Conservation (phyloP, 1,284 basidiomycete genomes). For the Boletus austroedulis region DNA sequence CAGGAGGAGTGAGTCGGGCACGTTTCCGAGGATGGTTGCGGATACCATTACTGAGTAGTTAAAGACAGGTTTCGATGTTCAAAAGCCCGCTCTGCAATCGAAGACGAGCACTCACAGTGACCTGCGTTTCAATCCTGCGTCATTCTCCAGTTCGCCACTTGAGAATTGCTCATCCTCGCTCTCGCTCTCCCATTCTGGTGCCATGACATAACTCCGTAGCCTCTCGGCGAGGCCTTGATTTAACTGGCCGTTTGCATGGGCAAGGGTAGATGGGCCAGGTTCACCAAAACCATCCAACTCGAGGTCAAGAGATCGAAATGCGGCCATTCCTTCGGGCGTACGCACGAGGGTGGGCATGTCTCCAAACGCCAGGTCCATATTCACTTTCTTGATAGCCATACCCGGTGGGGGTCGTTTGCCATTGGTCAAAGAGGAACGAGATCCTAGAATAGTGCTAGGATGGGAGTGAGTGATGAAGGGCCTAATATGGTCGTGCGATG, state of each 20-base stretch:
- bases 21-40: constrained; percentile 47
- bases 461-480: constrained; percentile 11
- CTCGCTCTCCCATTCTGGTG: constrained; percentile 43
- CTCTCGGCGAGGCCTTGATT: constrained; percentile 19
- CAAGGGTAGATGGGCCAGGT: constrained; percentile 34
- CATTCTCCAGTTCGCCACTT: constrained; percentile 38
- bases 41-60: constrained; percentile 38
- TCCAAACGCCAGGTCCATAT: constrained; percentile 48
- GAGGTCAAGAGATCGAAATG: constrained; percentile 56
- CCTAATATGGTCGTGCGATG: constrained; percentile 23
- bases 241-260: constrained; percentile 29
- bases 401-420: constrained; percentile 15
- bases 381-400: constrained; percentile 12
- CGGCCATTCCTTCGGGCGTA: constrained; percentile 72
- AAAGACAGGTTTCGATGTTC: constrained; percentile 4
- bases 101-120: constrained; percentile 41
- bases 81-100: constrained; percentile 6
- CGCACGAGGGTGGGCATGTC: constrained; percentile 74
- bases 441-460: background rate
- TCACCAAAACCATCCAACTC: constrained; percentile 39
- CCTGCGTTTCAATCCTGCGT: constrained; percentile 61
- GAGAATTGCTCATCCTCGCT: constrained; percentile 34
- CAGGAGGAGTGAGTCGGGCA: constrained; percentile 34
- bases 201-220: constrained; percentile 35
- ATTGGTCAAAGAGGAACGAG: constrained; percentile 17